These are phyloP conservation scores for Tirmania nivea DNA, from an alignment of 495 filamentous ascomycete genomes.

Conservation along the genomic window DNA sequence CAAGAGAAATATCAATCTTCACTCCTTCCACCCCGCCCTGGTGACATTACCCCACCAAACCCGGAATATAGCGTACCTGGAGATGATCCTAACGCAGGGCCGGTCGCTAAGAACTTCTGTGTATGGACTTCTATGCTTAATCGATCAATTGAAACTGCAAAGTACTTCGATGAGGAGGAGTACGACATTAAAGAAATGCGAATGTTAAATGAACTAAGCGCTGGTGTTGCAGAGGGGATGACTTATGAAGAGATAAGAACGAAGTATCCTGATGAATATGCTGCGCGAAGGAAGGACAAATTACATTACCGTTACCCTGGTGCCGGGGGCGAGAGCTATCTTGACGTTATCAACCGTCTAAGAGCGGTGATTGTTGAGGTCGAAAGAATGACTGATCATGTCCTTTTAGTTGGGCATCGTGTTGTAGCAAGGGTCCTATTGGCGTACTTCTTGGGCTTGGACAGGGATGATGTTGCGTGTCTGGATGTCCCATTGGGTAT, in stretches of 20 bases:
- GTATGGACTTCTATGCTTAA: conserved; percentile 97
- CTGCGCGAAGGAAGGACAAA: conserved; percentile 54
- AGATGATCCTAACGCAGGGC: conserved; percentile 24
- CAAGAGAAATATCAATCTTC: conserved; percentile 24
- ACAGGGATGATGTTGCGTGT: conserved; percentile 72
- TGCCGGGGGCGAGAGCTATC: conserved; percentile 82
- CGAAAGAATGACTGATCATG: conserved; percentile 89
- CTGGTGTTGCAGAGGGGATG: conserved; percentile 77
- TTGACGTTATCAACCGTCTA: conserved; percentile 88
- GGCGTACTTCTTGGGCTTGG: conserved; percentile 85
- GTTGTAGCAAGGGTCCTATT: conserved; percentile 78
- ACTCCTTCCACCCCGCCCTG: conserved; percentile 55
- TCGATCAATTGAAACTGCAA: conserved; percentile 60
- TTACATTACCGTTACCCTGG: conserved; percentile 87
- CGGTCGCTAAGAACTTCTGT: conserved; percentile 71
- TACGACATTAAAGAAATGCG: conserved; percentile 95
- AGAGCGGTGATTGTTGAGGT: conserved; percentile 92
- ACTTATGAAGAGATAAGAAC: conserved; percentile 75
- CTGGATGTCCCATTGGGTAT: conserved; percentile 82
- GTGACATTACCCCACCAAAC: conserved; percentile 85
- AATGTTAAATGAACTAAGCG: conserved; percentile 92
- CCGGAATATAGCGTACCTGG: conserved; percentile 42
- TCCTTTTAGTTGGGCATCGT: conserved; percentile 73
- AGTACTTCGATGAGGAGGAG: conserved; percentile 87
- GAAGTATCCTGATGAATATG: conserved; percentile 55